Conservation (phyloP, 2,329 filamentous ascomycete genomes). For the Calycina herbarum region DNA sequence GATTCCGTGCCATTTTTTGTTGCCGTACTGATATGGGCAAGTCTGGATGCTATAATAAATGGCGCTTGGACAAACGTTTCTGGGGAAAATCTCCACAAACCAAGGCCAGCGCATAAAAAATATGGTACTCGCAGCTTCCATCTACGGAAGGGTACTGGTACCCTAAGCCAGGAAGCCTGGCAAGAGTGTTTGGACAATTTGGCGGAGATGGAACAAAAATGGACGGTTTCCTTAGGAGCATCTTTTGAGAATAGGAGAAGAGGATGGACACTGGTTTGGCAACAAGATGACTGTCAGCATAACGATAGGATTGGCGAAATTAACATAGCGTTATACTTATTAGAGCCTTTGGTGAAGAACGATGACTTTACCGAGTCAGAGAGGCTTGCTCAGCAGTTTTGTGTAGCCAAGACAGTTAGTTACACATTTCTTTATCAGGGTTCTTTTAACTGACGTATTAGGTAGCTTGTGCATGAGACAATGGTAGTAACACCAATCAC, state of each 20-base stretch:
- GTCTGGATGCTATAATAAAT: not conserved
- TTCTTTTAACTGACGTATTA: not conserved
- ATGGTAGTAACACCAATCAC: not conserved
- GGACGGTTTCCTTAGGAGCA: no score
- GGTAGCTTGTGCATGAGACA: not conserved
- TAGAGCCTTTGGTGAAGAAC: not conserved
- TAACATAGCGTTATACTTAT: not conserved
- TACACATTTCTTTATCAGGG: not conserved
- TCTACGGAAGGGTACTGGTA: not conserved
- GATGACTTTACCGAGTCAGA: not conserved
- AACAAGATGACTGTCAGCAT: not conserved
- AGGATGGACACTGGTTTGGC: not conserved
- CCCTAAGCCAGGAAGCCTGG: not conserved
- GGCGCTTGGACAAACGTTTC: not conserved
- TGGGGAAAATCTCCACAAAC: not conserved
- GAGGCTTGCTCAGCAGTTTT: not conserved
- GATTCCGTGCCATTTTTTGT: not conserved
- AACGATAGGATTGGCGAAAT: not conserved
- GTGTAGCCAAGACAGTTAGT: not conserved
- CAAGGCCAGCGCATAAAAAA: not conserved
- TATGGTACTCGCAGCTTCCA: not conserved
- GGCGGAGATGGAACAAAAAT: not conserved
- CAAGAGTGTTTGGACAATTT: not conserved
- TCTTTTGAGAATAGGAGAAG: no score
- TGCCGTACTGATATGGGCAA: not conserved